Conservation (phyloP, 352 stramenopile genomes). For the Pythium grandisporangium region DNA sequence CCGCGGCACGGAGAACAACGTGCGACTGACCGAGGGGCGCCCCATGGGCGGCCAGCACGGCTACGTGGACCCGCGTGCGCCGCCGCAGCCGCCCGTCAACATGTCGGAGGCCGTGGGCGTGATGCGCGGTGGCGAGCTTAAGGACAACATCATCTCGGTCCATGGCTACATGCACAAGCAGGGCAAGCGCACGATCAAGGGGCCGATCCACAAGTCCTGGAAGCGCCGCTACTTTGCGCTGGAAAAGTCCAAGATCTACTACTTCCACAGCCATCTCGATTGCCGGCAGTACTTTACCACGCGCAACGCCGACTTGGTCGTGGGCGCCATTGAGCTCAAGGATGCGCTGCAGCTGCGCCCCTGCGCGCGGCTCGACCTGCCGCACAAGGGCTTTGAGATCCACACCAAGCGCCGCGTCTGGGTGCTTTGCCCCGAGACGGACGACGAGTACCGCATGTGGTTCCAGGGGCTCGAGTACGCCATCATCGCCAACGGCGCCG, state of each 20-base stretch:
- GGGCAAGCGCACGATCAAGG: slow-evolving; percentile 75
- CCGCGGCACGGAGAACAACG: slow-evolving; percentile 27
- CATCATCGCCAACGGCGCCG: slow-evolving; percentile 69
- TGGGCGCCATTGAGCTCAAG: slow-evolving; percentile 68
- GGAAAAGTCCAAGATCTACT: slow-evolving; percentile 79
- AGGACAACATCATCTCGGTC: slow-evolving; percentile 76
- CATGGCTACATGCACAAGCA: slow-evolving; percentile 85
- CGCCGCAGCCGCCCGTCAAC: slow-evolving; percentile 51
- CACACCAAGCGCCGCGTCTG: slow-evolving; percentile 83
- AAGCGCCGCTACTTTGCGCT: slow-evolving; percentile 74
- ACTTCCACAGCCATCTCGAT: slow-evolving; percentile 74
- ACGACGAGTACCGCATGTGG: slow-evolving; percentile 85
- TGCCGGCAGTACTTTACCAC: slow-evolving; percentile 79
- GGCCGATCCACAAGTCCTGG: slow-evolving; percentile 76
- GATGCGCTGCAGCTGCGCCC: slow-evolving; percentile 77
- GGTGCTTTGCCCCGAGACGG: slow-evolving; percentile 77
- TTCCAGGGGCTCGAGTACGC: slow-evolving; percentile 73
- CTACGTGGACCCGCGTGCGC: slow-evolving; percentile 51
- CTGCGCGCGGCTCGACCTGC: slow-evolving; percentile 71
- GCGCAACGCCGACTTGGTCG: slow-evolving; percentile 61
- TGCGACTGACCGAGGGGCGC: slow-evolving; percentile 30
- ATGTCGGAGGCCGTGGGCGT: slow-evolving; percentile 59
- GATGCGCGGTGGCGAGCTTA: slow-evolving; percentile 12
- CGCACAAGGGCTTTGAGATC: slow-evolving; percentile 80
- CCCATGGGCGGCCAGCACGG: slow-evolving; percentile 39